Base-by-base conservation (phyloP, 805 yeast species). In the Candida ponderosae region DNA sequence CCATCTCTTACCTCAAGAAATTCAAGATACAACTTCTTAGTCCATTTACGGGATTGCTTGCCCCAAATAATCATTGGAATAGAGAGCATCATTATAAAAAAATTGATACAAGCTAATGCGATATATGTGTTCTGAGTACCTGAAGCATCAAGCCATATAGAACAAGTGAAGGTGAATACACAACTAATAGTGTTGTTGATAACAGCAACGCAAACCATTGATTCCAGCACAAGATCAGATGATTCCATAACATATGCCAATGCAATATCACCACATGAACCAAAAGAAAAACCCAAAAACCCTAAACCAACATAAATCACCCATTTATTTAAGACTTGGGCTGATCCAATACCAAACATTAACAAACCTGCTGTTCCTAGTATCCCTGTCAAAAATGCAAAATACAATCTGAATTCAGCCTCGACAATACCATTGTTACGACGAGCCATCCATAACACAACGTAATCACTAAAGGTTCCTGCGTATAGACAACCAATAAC, bases 191-290 rank as follows among this genome's bases (percentile, higher is more conserved):
- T 63, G 56, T 79, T 79, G 56, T 79, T 79, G 48, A 79, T 78
- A 38, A 78, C 68, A 18, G 68, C 61, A 19, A 80, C 82, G 39
- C 84, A 82, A 19, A 77, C 77, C 83, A 79, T 77, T 46, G 81
- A 79, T 57, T 79, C 84, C 45, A 79, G 62, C 38, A 79, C 76
- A 71, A 79, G 72, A 32, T 76, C 84, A 2, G 85, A 84, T 43
- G 79, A 79, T 44, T 76, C 81, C 82, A 79, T 77, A 42, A 76
- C 60, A 40, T 79, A 79, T 1, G 76, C 67, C 76, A 79, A 71
- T 28, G 82, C 78, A 36, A 78, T 74, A 53, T 81, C 87, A 51
- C 85, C 85, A 13, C 81, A 72, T 36, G 81, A 73, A 50, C 84
- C 85, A 62, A 77, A 79, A 1, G 83, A 79, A 42, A 78, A 74